phyloP scores from a whole-genome alignment of 345 rosid species.

The Carallia brachiata region DNA sequence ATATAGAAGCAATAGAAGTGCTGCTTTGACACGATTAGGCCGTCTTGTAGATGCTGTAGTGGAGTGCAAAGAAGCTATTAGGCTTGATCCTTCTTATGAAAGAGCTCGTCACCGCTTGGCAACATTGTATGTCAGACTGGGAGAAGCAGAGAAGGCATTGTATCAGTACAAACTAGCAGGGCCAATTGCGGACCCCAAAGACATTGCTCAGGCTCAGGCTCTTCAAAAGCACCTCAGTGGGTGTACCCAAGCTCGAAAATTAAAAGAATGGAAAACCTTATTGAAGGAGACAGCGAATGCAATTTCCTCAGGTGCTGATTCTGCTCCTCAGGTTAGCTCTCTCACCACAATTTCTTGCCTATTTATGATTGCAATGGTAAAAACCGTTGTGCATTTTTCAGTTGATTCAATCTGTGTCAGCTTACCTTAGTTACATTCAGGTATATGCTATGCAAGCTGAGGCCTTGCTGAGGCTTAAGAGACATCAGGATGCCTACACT shows the following conservation, averaged over 20 bases:
- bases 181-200: slow-evolving; percentile 27
- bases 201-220: slow-evolving; percentile 45
- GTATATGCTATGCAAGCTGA: slow-evolving; percentile 60
- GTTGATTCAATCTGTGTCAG: neutral
- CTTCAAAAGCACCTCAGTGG: slow-evolving; percentile 37
- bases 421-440: slow-evolving; percentile 18
- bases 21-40: slow-evolving; percentile 77
- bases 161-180: slow-evolving; percentile 50
- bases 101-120: slow-evolving; percentile 77
- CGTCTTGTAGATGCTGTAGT: slow-evolving; percentile 60
- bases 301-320: slow-evolving; percentile 54
- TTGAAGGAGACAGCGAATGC: slow-evolving; percentile 43
- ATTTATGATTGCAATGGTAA: neutral
- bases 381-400: neutral
- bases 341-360: neutral
- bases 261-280: slow-evolving; percentile 47
- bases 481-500: slow-evolving; percentile 56
- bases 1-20: slow-evolving; percentile 71
- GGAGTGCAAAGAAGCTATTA: slow-evolving; percentile 74
- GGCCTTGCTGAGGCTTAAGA: slow-evolving; percentile 52
- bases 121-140: slow-evolving; percentile 55
- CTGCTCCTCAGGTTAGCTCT: slow-evolving; percentile 54
- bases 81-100: slow-evolving; percentile 55
- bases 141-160: slow-evolving; percentile 62
- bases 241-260: slow-evolving; percentile 43